Evolutionary conservation across 768 basidiomycete species (phyloP), one percentile per base, ranked within the genome.

Genomic region (Leccinum boreale): DNA sequence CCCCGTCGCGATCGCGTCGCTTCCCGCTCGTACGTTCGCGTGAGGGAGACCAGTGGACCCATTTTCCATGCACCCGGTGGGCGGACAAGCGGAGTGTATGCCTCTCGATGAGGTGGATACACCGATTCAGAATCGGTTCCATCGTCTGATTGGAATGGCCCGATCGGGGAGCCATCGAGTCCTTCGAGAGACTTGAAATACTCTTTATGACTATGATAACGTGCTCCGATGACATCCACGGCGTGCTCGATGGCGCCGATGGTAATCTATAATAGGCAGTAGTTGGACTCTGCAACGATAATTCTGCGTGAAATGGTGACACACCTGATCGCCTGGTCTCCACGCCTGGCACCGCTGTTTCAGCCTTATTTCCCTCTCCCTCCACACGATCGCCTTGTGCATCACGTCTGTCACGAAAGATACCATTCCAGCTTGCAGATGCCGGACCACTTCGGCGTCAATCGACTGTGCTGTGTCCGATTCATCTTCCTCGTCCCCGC

Each of bases 291-390:
- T 53, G 5, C 35, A 31, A 23, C 19, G 0, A n/a, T 10, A 15
- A 2, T 39, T 12, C 21, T 23, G 5, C 12, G 50, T 21, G 11
- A 35, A 33, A 47, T 26, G 39, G 10, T n/a, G n/a, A 53, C 62
- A 11, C 51, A 83, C 81, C 62, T 80, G 74, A 29, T 76, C 75
- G 12, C 75, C 74, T 3, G 76, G 53, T 49, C 78, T 74, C 85
- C 88, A 90, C 7, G 78, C 85, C 62, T 81, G 86, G 49, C 81
- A 81, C 19, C 79, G 78, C 42, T 75, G 73, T 70, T 89, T 89
- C 65, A 86, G 66, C 31, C 73, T 70, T 53, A 75, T 69, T 62
- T 88, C 87, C 57, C 85, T 81, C 62, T 87, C 85, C 44, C 81
- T 81, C 36, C 78, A 73, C 7, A 81, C 73, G 45, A 89, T 78